Conservation (phyloP, 2,329 filamentous ascomycete species). For the Leptographium lundbergii region DNA sequence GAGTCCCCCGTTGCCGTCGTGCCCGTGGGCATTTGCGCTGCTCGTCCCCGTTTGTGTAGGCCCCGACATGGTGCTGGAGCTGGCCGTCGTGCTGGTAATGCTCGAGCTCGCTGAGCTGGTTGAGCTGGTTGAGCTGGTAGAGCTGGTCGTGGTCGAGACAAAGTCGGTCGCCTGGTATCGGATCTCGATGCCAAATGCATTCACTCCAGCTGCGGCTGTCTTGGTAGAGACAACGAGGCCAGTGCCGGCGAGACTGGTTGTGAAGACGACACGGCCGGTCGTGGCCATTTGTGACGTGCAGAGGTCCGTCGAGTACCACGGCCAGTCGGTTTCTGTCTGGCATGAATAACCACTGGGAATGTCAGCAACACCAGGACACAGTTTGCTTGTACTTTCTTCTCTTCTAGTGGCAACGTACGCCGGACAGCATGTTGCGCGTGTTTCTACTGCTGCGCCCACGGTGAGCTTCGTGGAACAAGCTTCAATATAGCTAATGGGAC, state of each 20-base stretch:
- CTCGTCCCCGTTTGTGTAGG: background rate
- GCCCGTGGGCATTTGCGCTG: background rate
- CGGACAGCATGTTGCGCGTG: constrained; percentile 7
- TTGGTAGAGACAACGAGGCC: background rate
- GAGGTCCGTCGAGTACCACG: constrained; percentile 2
- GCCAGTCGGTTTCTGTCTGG: background rate
- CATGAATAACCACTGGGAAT: background rate
- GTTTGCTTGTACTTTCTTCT: too few relatives aligned
- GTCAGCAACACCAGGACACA: too few relatives aligned
- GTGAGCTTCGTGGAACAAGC: background rate
- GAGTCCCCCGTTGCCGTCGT: constrained; percentile 11
- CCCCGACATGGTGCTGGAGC: too few relatives aligned
- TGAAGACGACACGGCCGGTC: background rate
- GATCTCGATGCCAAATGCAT: constrained; percentile 6
- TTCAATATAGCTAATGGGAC: constrained; percentile 2
- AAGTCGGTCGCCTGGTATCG: constrained; percentile 3
- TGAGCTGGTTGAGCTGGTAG: background rate
- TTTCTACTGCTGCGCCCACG: background rate
- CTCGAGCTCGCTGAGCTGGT: background rate
- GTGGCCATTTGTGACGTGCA: constrained; percentile 3
- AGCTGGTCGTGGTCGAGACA: background rate
- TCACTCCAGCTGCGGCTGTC: background rate
- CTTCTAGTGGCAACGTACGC: background rate
- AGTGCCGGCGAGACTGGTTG: constrained; percentile 1
- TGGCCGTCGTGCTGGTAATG: background rate